phyloP scores from a whole-genome alignment of 2,329 filamentous ascomycete genomes.

The Verticillium albo-atrum region DNA sequence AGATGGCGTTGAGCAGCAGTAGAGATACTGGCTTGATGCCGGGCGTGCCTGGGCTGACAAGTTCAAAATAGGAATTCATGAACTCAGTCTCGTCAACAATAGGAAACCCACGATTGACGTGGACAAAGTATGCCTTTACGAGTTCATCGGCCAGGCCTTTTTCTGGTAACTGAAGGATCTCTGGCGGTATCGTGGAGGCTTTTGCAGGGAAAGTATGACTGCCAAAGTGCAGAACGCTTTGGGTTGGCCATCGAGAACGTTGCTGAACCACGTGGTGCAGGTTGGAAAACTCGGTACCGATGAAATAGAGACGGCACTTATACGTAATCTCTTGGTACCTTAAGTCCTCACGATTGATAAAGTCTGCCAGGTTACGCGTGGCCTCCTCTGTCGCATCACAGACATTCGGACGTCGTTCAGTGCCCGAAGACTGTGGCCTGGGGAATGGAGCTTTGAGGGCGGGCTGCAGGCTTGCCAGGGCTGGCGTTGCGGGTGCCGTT shows the following conservation, averaged over 20 bases:
- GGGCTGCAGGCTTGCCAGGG: neutral
- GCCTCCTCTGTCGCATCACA: constrained; percentile 24
- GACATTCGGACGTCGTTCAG: neutral
- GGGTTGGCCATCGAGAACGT: constrained; percentile 23
- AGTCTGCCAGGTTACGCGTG: constrained; percentile 42
- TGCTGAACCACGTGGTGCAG: constrained; percentile 50
- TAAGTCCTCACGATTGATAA: constrained; percentile 43
- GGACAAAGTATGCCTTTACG: constrained; percentile 43
- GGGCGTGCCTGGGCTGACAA: constrained; percentile 24
- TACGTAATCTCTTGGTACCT: constrained; percentile 40
- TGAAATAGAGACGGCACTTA: constrained; percentile 45
- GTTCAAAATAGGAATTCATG: constrained; percentile 41
- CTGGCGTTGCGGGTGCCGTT: constrained; percentile 17
- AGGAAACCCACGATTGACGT: constrained; percentile 47
- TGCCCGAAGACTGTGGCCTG: neutral
- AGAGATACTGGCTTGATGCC: constrained; percentile 29
- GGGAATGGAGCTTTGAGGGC: neutral
- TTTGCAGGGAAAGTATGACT: constrained; percentile 26
- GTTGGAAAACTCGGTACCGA: constrained; percentile 52
- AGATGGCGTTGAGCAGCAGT: constrained; percentile 43
- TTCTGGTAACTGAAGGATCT: constrained; percentile 45
- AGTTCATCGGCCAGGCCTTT: constrained; percentile 42
- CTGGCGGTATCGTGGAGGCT: constrained; percentile 35
- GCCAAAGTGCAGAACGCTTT: constrained; percentile 27
- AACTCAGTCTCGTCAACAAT: constrained; percentile 47